phyloP scores from a whole-genome alignment of 352 stramenopile genomes.

The Thalassiosira exigua region DNA sequence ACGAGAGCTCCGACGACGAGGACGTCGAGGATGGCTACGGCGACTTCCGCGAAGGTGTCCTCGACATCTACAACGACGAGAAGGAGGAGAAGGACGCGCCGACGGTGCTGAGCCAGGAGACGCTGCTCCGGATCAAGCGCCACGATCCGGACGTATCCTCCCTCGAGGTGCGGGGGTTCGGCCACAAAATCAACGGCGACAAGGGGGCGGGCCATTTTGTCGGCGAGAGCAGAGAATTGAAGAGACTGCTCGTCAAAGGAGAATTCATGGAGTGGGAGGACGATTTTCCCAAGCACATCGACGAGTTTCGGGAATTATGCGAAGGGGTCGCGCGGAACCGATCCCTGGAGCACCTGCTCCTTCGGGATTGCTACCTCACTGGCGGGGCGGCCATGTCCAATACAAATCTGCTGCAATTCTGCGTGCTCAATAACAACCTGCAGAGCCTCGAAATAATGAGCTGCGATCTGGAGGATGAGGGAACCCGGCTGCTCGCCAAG shows the following conservation, averaged over 20 bases:
- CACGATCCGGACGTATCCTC: background rate
- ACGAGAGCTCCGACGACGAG: background rate
- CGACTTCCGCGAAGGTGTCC: too few species aligned
- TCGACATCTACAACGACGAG: too few species aligned
- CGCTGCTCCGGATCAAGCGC: background rate
- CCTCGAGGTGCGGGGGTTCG: background rate
- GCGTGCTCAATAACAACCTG: background rate
- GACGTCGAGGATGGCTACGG: background rate
- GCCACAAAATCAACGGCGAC: background rate
- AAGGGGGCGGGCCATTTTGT: background rate
- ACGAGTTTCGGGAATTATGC: constrained; percentile 2
- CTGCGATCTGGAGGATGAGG: background rate
- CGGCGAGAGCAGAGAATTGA: background rate
- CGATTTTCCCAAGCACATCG: background rate
- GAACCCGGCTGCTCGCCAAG: background rate
- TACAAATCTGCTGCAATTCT: background rate
- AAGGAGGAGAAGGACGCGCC: too few species aligned
- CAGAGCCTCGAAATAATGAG: constrained; percentile 1
- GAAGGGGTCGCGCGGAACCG: background rate
- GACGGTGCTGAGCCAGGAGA: background rate
- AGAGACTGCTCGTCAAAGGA: constrained; percentile 6
- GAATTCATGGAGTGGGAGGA: background rate
- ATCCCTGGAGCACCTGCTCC: background rate
- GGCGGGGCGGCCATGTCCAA: background rate
- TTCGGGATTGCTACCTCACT: background rate